phyloP scores from a whole-genome alignment of 352 stramenopile species.

The Phytophthora colocasiae region DNA sequence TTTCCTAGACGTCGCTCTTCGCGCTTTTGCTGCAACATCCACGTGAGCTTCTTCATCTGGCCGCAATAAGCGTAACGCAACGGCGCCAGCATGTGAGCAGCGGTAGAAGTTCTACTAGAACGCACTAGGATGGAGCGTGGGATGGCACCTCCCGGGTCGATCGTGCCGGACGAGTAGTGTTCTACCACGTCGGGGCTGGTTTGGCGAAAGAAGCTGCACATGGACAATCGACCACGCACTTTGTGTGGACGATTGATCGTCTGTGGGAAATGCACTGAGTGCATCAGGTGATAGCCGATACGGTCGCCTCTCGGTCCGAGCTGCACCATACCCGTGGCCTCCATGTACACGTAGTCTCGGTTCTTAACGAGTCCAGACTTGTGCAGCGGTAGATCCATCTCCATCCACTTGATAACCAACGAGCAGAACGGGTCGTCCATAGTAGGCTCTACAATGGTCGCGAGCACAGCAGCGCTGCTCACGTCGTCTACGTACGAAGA shows the following conservation, averaged over 20 bases:
- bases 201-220: conserved; percentile 47
- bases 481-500: conserved; percentile 55
- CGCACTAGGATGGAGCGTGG: conserved; percentile 41
- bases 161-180: conserved; percentile 44
- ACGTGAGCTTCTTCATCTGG: conserved; percentile 54
- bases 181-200: conserved; percentile 37
- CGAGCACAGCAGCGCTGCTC: conserved; percentile 46
- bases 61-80: conserved; percentile 41
- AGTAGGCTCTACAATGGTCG: conserved; percentile 48
- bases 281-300: conserved; percentile 64
- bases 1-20: conserved; percentile 21
- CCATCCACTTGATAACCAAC: conserved; percentile 47
- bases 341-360: conserved; percentile 57
- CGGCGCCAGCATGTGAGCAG: conserved; percentile 28
- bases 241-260: conserved; percentile 24
- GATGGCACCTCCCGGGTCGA: conserved; percentile 45
- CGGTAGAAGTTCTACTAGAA: too few relatives aligned
- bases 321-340: conserved; percentile 53
- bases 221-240: conserved; percentile 39
- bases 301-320: conserved; percentile 45
- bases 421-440: conserved; percentile 59
- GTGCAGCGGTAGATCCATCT: conserved; percentile 36
- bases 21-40: conserved; percentile 39
- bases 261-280: conserved; percentile 63
- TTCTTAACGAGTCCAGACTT: conserved; percentile 41